phyloP scores from a whole-genome alignment of 768 basidiomycete species.

The Boletus barrowsii region DNA sequence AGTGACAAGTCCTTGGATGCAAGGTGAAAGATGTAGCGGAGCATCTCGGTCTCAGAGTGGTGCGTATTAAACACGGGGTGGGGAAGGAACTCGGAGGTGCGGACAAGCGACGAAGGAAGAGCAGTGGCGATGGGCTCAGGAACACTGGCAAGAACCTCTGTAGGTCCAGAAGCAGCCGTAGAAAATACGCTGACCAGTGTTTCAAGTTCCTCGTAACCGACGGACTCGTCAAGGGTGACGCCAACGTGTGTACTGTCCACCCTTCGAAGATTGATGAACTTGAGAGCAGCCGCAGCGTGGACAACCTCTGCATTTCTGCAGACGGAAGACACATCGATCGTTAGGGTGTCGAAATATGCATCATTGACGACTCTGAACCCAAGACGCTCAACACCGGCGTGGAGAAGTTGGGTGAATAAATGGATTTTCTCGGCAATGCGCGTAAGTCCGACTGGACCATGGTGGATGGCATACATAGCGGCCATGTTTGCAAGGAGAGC shows the following conservation, averaged over 20 bases:
- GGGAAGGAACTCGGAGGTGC: conserved; percentile 68
- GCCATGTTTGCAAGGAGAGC: conserved; percentile 99
- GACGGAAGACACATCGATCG: conserved; percentile 66
- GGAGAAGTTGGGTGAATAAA: conserved; percentile 76
- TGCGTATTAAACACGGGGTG: conserved; percentile 95
- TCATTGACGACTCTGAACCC: conserved; percentile 73
- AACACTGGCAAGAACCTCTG: conserved; percentile 47
- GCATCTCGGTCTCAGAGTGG: conserved; percentile 98
- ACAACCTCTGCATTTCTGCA: conserved; percentile 55
- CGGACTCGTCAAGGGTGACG: conserved; percentile 90
- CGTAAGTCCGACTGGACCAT: conserved; percentile 82
- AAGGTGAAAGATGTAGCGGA: conserved; percentile 92
- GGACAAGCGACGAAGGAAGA: conserved; percentile 55
- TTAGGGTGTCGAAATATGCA: conserved; percentile 90
- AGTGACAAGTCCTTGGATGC: conserved; percentile 94
- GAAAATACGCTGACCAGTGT: conserved; percentile 81
- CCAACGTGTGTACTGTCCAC: conserved; percentile 77
- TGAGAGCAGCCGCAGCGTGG: conserved; percentile 62
- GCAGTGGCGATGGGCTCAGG: conserved; percentile 38
- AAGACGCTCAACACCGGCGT: conserved; percentile 57
- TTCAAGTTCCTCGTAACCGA: conserved; percentile 70
- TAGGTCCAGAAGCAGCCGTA: conserved; percentile 51
- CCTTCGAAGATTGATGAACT: conserved; percentile 79
- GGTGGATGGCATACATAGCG: conserved; percentile 97
- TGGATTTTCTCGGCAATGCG: conserved; percentile 92